Evolutionary conservation across 1,284 basidiomycete species (phyloP).

Genomic region (Macrocybe sp.): DNA sequence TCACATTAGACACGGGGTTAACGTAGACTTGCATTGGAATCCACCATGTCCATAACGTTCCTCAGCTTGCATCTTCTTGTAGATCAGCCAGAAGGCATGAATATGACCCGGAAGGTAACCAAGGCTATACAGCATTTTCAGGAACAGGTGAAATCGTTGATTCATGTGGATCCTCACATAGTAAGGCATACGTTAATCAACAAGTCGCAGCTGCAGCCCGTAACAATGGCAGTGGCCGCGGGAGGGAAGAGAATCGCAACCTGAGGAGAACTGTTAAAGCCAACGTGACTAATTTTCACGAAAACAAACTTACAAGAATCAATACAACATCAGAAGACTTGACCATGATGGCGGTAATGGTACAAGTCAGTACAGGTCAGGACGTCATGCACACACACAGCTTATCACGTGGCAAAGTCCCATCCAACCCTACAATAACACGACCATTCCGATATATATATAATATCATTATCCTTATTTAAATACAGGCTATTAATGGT

Average conservation of each 20-base stretch:
- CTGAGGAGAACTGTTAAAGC: slow-evolving; percentile 26
- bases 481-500: not conserved
- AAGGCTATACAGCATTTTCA: slow-evolving; percentile 37
- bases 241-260: slow-evolving; percentile 77
- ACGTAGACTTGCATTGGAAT: slow-evolving; percentile 49
- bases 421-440: too few species aligned
- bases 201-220: slow-evolving; percentile 76
- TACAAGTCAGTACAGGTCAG: not conserved
- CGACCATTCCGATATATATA: too few species aligned
- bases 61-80: slow-evolving; percentile 76
- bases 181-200: slow-evolving; percentile 79
- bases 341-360: slow-evolving; percentile 30
- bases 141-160: not conserved
- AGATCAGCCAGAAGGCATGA: slow-evolving; percentile 67
- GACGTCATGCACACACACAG: not conserved
- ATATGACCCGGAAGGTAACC: slow-evolving; percentile 75
- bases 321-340: slow-evolving; percentile 51
- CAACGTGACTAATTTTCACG: not conserved
- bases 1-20: not conserved
- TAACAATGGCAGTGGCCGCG: slow-evolving; percentile 67
- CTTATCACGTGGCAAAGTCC: too few species aligned
- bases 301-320: slow-evolving; percentile 32
- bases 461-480: too few species aligned
- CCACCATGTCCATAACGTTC: slow-evolving; percentile 68
- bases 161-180: slow-evolving; percentile 36